These are phyloP conservation scores for Epithemia pelagica DNA, from an alignment of 108 stramenopile species.

Conservation along the genomic window DNA sequence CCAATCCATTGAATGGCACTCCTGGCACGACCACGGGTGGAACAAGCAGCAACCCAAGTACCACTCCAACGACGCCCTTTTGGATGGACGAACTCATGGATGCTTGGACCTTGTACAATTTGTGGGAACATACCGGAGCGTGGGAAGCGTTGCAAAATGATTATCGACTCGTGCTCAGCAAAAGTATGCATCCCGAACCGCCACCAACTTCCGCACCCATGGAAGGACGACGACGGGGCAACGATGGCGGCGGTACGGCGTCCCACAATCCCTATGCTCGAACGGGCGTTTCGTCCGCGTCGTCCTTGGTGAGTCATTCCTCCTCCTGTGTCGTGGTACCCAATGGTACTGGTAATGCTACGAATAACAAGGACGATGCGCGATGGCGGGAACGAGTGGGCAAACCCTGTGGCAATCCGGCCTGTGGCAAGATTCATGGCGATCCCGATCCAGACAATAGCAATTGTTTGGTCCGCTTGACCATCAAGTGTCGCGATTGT, in stretches of 20 bases:
- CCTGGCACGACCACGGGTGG: too few species aligned
- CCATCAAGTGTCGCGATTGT: slow-evolving; percentile 31
- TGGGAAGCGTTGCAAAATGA: slow-evolving; percentile 61
- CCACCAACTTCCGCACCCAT: slow-evolving; percentile 11
- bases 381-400: slow-evolving; percentile 17
- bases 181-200: slow-evolving; percentile 37
- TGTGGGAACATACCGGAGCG: slow-evolving; percentile 58
- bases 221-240: slow-evolving; percentile 11
- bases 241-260: not conserved
- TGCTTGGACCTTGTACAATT: slow-evolving; percentile 54
- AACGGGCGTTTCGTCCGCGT: not conserved
- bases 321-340: not conserved
- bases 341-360: too few species aligned
- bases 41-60: too few species aligned
- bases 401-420: slow-evolving; percentile 28
- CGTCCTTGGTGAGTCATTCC: not conserved
- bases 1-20: too few species aligned
- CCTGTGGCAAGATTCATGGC: slow-evolving; percentile 30
- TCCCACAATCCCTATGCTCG: too few species aligned
- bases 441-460: slow-evolving; percentile 21
- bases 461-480: slow-evolving; percentile 29
- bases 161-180: slow-evolving; percentile 34
- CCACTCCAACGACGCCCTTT: too few species aligned
- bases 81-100: slow-evolving; percentile 42
- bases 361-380: too few species aligned